Evolutionary conservation across 208 protist genomes (phyloP).

Genomic region (Angomonas deanei): DNA sequence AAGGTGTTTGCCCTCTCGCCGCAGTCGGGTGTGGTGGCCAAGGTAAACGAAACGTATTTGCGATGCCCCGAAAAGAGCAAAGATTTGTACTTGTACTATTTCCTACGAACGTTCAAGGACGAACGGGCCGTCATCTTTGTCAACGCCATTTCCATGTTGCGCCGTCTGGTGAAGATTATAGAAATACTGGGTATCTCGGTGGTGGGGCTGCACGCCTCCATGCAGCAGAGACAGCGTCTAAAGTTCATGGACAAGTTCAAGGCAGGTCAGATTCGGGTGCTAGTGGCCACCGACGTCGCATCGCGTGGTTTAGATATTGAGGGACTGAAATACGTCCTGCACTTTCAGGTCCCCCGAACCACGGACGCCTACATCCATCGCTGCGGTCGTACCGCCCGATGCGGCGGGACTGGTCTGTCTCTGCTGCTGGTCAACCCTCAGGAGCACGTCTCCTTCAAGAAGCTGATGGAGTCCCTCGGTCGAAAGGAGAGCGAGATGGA

Average conservation of each 20-base stretch:
- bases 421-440: conserved; percentile 79
- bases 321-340: conserved; percentile 94
- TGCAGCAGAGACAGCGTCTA: conserved; percentile 97
- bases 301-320: conserved; percentile 94
- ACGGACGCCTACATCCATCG: conserved; percentile 97
- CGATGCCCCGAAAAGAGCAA: conserved; percentile 93
- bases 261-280: conserved; percentile 52
- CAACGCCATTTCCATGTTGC: conserved; percentile 92
- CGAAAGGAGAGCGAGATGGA: conserved; percentile 58
- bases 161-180: conserved; percentile 90
- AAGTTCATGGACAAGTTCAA: conserved; percentile 96
- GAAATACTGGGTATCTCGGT: conserved; percentile 80
- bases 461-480: conserved; percentile 73
- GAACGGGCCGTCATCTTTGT: conserved; percentile 93
- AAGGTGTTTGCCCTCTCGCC: conserved; percentile 83
- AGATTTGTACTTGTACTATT: conserved; percentile 94
- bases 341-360: conserved; percentile 95
- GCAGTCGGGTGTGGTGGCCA: conserved; percentile 58
- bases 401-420: conserved; percentile 73
- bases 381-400: conserved; percentile 94
- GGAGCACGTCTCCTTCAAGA: conserved; percentile 85
- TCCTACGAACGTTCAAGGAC: conserved; percentile 79
- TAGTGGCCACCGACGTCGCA: conserved; percentile 92
- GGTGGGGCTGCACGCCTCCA: conserved; percentile 91
- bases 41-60: conserved; percentile 90